Evolutionary conservation across 139 green algal genomes (phyloP).

Genomic region (Picochlorum sp.): DNA sequence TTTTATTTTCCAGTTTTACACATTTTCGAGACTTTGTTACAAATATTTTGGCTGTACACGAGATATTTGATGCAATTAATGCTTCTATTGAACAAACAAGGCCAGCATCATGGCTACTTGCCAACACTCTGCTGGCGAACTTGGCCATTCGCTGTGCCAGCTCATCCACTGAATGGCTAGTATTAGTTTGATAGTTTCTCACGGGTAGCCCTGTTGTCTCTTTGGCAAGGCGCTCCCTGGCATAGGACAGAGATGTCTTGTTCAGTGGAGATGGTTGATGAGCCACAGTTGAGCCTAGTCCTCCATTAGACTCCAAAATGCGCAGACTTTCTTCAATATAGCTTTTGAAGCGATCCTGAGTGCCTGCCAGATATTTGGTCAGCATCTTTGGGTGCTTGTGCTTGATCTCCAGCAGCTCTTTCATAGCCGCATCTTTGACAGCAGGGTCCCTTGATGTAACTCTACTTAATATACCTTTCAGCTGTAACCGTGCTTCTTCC

Average conservation of each 20-base stretch:
- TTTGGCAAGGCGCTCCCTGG: neutral
- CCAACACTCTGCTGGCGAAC: neutral
- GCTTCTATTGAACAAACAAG: no score
- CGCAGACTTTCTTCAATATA: constrained; percentile 22
- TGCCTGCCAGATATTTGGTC: constrained; percentile 19
- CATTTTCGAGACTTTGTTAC: no score
- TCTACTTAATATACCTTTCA: neutral
- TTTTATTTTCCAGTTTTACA: no score
- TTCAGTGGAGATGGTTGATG: neutral
- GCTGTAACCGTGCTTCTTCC: neutral
- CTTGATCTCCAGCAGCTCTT: constrained; percentile 19
- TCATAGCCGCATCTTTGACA: constrained; percentile 13
- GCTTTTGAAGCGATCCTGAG: constrained; percentile 26
- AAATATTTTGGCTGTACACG: no score
- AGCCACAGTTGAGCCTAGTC: neutral
- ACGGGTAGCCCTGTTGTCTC: neutral
- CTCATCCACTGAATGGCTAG: neutral
- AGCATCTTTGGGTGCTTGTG: constrained; percentile 21
- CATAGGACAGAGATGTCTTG: neutral
- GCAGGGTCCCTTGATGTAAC: neutral
- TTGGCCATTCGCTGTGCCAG: neutral
- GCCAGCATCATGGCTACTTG: no score
- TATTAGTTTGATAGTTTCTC: neutral
- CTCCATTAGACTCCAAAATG: constrained; percentile 8
- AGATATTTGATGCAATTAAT: no score